Conservation (phyloP, 805 yeast species). For the Kazachstania taianensis region DNA sequence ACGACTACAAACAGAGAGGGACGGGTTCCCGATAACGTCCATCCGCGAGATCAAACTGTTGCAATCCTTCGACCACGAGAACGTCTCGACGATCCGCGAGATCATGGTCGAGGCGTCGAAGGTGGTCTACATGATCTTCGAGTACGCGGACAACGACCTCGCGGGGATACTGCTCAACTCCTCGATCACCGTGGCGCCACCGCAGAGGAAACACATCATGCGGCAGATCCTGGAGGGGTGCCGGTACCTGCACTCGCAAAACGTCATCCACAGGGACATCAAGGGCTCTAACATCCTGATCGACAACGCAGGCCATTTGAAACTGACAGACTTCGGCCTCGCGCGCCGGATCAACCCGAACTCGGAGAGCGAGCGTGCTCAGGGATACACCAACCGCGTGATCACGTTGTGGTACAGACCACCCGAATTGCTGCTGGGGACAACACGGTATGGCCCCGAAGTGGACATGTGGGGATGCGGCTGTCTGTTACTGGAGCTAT, state of each 20-base stretch:
- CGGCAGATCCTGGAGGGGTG: constrained; percentile 60
- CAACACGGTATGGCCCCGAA: constrained; percentile 81
- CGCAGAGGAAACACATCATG: constrained; percentile 58
- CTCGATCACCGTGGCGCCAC: constrained; percentile 46
- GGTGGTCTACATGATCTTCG: constrained; percentile 81
- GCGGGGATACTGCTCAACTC: constrained; percentile 80
- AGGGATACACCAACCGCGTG: constrained; percentile 85
- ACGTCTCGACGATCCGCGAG: constrained; percentile 73
- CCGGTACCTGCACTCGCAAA: constrained; percentile 54
- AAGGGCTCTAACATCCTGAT: constrained; percentile 71
- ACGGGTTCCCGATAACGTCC: constrained; percentile 95
- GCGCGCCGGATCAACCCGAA: constrained; percentile 65
- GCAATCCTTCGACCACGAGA: constrained; percentile 67
- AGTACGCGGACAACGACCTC: constrained; percentile 87
- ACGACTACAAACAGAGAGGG: constrained; percentile 77
- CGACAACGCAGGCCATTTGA: constrained; percentile 50
- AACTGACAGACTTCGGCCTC: constrained; percentile 75
- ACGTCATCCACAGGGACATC: constrained; percentile 70
- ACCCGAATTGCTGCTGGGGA: constrained; percentile 83
- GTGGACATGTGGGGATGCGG: constrained; percentile 98
- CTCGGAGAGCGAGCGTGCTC: constrained; percentile 25
- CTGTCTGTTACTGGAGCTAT: constrained; percentile 76
- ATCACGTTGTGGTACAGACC: constrained; percentile 97
- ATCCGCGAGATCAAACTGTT: constrained; percentile 80
- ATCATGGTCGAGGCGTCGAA: constrained; percentile 67